Base-by-base conservation (phyloP, 208 protist genomes). In the Trypanosoma scelopori region DNA sequence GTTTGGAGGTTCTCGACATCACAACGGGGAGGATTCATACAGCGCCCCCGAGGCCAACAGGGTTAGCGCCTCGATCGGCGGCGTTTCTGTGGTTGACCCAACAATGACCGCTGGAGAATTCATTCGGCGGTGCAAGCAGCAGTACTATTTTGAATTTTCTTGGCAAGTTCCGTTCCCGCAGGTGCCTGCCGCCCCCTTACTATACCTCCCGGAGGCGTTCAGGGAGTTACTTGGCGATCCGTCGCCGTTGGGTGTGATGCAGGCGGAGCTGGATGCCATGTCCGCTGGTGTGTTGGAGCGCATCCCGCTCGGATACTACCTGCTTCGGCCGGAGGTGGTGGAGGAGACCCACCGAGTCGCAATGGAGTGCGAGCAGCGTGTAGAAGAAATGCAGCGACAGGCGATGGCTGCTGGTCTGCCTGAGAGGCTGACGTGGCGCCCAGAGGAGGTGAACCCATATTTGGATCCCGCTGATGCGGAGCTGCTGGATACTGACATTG, bases 211-310 rank as follows among this genome's bases (percentile, higher is more conserved):
- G 9, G 70, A 80, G 28, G 73, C 69, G 48, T 80, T 87, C 57
- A 69, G 58, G 28, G 79, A 79, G 51, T 43, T 93, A 51, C 58
- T 79, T 15, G 59, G 62, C 27, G 73, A 69, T 27, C 39, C 82
- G 3, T 46, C 61, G 16, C 62, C 82, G 3, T 50, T 87, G 3
- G 80, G 80, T 23, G 78, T 93, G 7, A 93, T 93, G 87, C 72
- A 87, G 68, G 79, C 76, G n/a, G 87, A 93, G 75, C 62, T 93
- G 47, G 84, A 91, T 50, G 84, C 84, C 27, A 90, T 93, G 84
- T 53, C 78, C 35, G 51, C 52, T 32, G 82, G 84, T 23, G 74
- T 93, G 55, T 73, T 93, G 22, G 74, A 87, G 35, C 73, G 71
- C 68, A 82, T 93, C 48, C 87, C 87, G 0, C 70, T 91, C 1